phyloP scores from a whole-genome alignment of 768 basidiomycete species.

The Daedaleopsis nitida region DNA sequence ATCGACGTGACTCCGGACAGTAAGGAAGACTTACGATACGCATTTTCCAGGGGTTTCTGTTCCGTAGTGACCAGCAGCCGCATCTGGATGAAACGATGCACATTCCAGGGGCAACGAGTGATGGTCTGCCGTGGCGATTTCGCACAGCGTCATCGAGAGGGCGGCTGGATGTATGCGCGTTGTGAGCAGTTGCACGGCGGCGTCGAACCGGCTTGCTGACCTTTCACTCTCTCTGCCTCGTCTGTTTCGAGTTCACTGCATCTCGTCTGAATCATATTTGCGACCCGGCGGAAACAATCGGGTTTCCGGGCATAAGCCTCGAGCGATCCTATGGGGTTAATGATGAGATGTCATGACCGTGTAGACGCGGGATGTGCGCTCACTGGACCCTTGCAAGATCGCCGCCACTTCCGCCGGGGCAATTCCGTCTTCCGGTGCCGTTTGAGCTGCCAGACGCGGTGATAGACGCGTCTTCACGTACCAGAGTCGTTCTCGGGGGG shows the following conservation, averaged over 20 bases:
- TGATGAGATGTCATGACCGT: neutral
- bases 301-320: constrained; percentile 39
- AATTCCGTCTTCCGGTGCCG: neutral
- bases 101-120: constrained; percentile 73
- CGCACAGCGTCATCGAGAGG: constrained; percentile 78
- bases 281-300: constrained; percentile 65
- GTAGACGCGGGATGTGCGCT: neutral
- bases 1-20: neutral
- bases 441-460: neutral
- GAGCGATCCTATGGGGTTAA: constrained; percentile 16
- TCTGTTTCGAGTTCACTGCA: constrained; percentile 62
- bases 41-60: constrained; percentile 43
- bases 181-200: neutral
- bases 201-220: constrained; percentile 32
- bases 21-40: constrained; percentile 46
- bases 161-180: constrained; percentile 47
- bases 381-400: constrained; percentile 9
- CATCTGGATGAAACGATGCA: constrained; percentile 8
- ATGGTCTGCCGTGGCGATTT: constrained; percentile 72
- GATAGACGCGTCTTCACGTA: neutral
- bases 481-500: neutral
- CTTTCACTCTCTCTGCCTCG: constrained; percentile 62
- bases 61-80: neutral
- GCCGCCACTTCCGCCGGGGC: constrained; percentile 12
- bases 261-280: constrained; percentile 45